phyloP scores from a whole-genome alignment of 1,284 basidiomycete genomes.

The Microbotryum lychnidis-dioicae region DNA sequence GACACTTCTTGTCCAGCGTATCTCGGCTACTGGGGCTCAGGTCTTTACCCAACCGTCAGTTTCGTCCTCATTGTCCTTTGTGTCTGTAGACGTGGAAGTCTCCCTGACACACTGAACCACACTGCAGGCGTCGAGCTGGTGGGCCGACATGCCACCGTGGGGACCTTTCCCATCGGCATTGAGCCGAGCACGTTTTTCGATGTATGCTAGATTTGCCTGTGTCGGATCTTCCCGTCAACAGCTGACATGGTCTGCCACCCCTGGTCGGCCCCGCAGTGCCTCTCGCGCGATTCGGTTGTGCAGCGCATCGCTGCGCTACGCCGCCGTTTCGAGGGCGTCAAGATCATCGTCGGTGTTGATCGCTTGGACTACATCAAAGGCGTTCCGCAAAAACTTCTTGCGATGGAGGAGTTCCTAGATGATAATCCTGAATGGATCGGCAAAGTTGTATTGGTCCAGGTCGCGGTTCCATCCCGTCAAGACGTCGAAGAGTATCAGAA shows the following conservation, averaged over 20 bases:
- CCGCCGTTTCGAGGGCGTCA: constrained; percentile 84
- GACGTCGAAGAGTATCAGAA: constrained; percentile 99
- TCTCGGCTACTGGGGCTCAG: constrained; percentile 88
- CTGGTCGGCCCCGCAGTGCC: constrained; percentile 47
- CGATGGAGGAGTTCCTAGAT: constrained; percentile 87
- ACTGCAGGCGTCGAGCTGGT: constrained; percentile 67
- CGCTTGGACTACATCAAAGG: constrained; percentile 99
- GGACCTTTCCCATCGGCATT: constrained; percentile 97
- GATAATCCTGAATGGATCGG: constrained; percentile 99
- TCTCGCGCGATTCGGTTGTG: constrained; percentile 68
- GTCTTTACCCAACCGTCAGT: constrained; percentile 74
- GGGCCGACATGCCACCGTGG: constrained; percentile 89
- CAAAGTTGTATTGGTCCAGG: constrained; percentile 92
- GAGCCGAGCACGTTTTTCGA: constrained; percentile 87
- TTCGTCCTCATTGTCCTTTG: background rate
- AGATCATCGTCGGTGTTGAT: constrained; percentile 97
- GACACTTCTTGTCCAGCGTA: constrained; percentile 96
- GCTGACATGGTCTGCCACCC: background rate
- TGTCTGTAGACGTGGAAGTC: background rate
- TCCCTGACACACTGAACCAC: background rate
- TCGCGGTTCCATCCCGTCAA: constrained; percentile 93
- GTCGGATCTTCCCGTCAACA: too few relatives aligned
- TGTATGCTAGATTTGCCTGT: constrained; percentile 41
- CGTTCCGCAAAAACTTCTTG: constrained; percentile 95
- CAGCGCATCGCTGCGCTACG: constrained; percentile 72